phyloP scores from a whole-genome alignment of 2,329 filamentous ascomycete species.

The Celoporthe dispersa region DNA sequence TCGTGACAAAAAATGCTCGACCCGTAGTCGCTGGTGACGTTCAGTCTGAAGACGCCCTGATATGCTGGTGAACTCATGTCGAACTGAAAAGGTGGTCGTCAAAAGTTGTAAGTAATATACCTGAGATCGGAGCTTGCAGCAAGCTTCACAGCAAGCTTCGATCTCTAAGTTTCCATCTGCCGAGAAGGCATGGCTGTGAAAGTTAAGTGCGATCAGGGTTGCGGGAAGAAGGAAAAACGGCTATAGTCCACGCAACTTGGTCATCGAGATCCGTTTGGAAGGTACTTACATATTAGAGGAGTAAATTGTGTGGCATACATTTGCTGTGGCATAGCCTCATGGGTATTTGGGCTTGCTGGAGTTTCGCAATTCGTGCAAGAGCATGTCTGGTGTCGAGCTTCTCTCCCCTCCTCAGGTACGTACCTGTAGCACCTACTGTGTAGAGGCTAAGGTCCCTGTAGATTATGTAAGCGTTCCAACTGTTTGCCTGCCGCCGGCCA shows the following conservation, averaged over 20 bases:
- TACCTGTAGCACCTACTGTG: background rate
- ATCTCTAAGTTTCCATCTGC: background rate
- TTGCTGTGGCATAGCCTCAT: background rate
- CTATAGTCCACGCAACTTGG: too few relatives aligned
- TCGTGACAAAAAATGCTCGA: too few relatives aligned
- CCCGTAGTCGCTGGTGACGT: too few relatives aligned
- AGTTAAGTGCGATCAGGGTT: background rate
- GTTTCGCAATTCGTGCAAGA: background rate
- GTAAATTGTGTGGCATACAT: background rate
- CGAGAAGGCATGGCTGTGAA: background rate
- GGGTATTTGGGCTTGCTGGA: background rate
- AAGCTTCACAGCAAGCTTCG: background rate
- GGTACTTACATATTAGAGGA: too few relatives aligned
- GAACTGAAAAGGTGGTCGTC: too few relatives aligned
- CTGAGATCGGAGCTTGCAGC: background rate
- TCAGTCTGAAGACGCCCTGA: too few relatives aligned
- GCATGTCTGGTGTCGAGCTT: background rate
- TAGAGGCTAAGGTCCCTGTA: background rate
- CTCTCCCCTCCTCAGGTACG: background rate
- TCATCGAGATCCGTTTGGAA: too few relatives aligned
- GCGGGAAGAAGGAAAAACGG: too few relatives aligned
- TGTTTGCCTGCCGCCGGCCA: constrained; percentile 21
- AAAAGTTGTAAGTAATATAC: background rate
- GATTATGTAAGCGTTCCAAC: background rate
- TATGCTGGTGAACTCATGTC: background rate